A percentile compares a stretch with the other conserved stretches of the same genome.
phyloP scores from a whole-genome alignment of 2,329 filamentous ascomycete genomes.

The Phoma herbarum region DNA sequence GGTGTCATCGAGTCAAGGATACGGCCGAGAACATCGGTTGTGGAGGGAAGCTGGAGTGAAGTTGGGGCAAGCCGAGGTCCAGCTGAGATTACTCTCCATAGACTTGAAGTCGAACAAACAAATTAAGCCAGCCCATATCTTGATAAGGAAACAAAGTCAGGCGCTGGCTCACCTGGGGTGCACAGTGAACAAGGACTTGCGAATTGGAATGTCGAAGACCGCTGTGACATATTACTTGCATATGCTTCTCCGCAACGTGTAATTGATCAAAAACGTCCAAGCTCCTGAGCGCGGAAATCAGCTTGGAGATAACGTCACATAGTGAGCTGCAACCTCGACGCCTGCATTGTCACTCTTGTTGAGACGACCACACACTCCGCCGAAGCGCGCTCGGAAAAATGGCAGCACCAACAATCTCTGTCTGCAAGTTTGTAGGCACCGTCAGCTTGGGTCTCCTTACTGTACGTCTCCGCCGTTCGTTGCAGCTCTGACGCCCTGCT shows the following conservation, averaged over 20 bases:
- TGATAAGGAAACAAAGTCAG: background rate
- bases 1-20: conserved; percentile 30
- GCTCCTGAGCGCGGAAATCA: conserved; percentile 23
- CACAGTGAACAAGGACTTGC: background rate
- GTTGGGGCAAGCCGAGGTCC: conserved; percentile 35
- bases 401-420: conserved; percentile 76
- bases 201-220: background rate
- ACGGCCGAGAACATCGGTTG: conserved; percentile 30
- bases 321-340: conserved; percentile 3
- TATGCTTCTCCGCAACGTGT: background rate
- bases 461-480: conserved; percentile 63
- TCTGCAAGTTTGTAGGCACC: conserved; percentile 92
- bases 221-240: background rate
- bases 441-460: conserved; percentile 88
- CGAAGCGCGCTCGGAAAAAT: conserved; percentile 34
- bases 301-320: conserved; percentile 32
- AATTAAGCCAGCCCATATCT: background rate
- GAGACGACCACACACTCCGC: background rate
- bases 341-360: conserved; percentile 8
- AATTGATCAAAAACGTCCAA: background rate
- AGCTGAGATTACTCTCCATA: conserved; percentile 23
- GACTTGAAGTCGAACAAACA: background rate
- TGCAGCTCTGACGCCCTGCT: background rate
- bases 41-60: conserved; percentile 12
- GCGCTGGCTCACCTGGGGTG: background rate